phyloP scores from a whole-genome alignment of 176 grass and related monocot genomes.

The Triticum urartu region DNA sequence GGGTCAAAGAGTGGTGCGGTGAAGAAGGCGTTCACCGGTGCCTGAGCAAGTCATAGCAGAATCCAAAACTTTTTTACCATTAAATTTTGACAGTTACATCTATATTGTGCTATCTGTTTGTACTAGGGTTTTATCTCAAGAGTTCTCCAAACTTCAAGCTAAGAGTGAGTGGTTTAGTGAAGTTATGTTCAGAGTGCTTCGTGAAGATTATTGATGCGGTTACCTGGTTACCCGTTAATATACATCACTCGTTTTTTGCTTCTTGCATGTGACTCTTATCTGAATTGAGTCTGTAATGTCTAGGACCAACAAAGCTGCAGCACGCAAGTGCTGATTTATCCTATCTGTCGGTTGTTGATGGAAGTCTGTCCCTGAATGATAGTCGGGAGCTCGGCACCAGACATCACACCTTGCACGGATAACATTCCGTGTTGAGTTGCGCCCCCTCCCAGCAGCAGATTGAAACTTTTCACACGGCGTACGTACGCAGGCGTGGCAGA shows the following conservation, averaged over 20 bases:
- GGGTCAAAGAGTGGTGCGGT: constrained; percentile 19
- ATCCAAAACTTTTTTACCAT: background rate
- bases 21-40: constrained; percentile 6
- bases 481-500: background rate
- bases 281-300: background rate
- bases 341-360: no score
- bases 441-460: no score
- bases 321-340: no score
- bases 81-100: constrained; percentile 13
- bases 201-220: background rate
- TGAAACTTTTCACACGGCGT: no score
- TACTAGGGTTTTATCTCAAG: background rate
- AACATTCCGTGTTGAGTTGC: background rate
- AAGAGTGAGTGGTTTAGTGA: background rate
- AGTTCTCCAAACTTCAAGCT: background rate
- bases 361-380: no score
- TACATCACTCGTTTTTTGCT: background rate
- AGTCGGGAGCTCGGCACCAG: no score
- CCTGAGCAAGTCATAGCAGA: background rate
- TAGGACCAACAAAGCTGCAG: background rate
- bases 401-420: no score
- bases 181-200: background rate
- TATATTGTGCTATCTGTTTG: background rate
- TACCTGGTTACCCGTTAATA: background rate
- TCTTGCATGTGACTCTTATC: background rate